Evolutionary conservation across 805 yeast genomes (phyloP).

Genomic region (Saccharomycopsis fodiens): DNA sequence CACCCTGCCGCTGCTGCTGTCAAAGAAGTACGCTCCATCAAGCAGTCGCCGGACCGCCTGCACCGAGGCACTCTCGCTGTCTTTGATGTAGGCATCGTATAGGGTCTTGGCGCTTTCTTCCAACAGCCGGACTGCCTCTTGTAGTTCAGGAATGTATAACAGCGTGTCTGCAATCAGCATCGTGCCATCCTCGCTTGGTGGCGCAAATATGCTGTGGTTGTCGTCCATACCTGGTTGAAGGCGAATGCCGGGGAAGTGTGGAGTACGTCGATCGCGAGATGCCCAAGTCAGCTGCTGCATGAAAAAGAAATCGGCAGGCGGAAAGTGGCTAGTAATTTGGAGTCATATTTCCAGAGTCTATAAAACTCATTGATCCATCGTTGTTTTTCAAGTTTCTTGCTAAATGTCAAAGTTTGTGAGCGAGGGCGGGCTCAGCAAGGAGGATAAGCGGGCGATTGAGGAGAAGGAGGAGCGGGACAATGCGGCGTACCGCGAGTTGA

Average conservation of each 20-base stretch:
- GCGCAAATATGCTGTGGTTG: too few species aligned
- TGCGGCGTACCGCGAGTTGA: not conserved
- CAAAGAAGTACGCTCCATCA: not conserved
- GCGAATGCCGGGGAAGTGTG: too few species aligned
- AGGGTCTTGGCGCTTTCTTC: not conserved
- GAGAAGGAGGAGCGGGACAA: conserved; percentile 5
- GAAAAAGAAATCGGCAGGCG: too few species aligned
- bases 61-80: not conserved
- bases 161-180: not conserved
- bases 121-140: not conserved
- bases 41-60: not conserved
- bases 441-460: not conserved
- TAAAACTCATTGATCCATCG: too few species aligned
- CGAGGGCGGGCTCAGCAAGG: conserved; percentile 9
- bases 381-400: too few species aligned
- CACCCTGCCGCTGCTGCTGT: not conserved
- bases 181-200: too few species aligned
- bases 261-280: too few species aligned
- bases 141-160: not conserved
- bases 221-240: too few species aligned
- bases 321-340: too few species aligned
- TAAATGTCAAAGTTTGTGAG: conserved; percentile 10
- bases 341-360: too few species aligned
- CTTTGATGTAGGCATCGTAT: not conserved
- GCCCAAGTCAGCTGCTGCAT: too few species aligned